Evolutionary conservation across 2,329 filamentous ascomycete genomes (phyloP).

Genomic region (Sporothrix globosa): DNA sequence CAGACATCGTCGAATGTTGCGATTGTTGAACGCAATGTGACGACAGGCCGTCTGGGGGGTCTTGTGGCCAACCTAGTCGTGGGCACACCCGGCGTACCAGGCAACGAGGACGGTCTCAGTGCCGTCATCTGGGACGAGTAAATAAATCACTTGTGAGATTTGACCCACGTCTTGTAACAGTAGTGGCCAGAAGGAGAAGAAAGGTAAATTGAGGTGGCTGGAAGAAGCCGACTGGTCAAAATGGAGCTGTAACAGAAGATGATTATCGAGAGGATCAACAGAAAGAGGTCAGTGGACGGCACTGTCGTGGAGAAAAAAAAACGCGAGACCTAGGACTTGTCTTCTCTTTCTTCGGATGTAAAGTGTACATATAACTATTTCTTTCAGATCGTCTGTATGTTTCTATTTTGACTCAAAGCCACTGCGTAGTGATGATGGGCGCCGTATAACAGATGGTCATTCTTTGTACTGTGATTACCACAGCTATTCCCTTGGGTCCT

Average conservation of each 20-base stretch:
- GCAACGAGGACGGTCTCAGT: conserved; percentile 54
- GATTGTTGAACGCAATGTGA: conserved; percentile 58
- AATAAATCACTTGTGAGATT: background rate
- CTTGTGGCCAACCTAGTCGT: conserved; percentile 49
- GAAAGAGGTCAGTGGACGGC: background rate
- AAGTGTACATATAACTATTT: conserved; percentile 12
- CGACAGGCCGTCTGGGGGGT: conserved; percentile 59
- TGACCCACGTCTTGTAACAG: background rate
- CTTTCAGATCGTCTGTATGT: background rate
- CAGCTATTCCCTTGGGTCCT: background rate
- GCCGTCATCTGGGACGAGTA: conserved; percentile 54
- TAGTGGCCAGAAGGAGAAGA: too few species aligned
- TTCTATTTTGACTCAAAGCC: background rate
- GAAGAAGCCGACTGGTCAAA: background rate
- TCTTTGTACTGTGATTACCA: too few species aligned
- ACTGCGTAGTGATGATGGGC: background rate
- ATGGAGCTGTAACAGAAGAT: background rate
- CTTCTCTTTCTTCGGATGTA: background rate
- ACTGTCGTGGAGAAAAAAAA: background rate
- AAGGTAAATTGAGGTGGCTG: background rate
- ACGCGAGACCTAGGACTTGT: background rate
- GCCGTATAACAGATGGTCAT: too few species aligned
- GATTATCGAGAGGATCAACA: background rate
- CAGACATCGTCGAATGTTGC: conserved; percentile 63
- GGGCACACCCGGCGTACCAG: conserved; percentile 46